A percentile compares a stretch with the other conserved stretches of the same genome.
Evolutionary conservation across 345 rosid species (phyloP).

Genomic region (Aurinia saxatilis): DNA sequence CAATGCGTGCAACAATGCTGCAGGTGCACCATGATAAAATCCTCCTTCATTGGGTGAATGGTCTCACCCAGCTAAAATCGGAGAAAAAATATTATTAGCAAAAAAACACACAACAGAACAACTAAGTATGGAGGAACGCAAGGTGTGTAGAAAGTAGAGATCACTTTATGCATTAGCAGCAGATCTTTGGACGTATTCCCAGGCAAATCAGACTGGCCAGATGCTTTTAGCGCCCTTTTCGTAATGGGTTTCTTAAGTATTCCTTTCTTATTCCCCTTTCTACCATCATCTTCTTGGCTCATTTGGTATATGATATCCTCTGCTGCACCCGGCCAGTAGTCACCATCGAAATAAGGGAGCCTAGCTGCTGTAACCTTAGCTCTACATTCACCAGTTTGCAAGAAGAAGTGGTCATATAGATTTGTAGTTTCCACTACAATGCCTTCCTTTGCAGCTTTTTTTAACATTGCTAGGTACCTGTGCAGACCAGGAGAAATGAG

Average conservation of each 20-base stretch:
- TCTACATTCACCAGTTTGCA: constrained; percentile 73
- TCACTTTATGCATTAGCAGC: constrained; percentile 94
- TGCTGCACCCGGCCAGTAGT: constrained; percentile 99
- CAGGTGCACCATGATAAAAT: constrained; percentile 98
- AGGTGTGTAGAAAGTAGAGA: constrained; percentile 7
- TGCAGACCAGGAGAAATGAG: constrained; percentile 20
- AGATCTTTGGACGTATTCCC: constrained; percentile 87
- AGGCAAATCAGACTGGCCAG: constrained; percentile 89
- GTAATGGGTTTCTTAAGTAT: constrained; percentile 73
- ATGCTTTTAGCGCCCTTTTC: constrained; percentile 95
- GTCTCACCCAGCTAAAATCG: constrained; percentile 91
- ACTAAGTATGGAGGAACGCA: neutral
- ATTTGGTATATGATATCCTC: constrained; percentile 89
- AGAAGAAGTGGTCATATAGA: constrained; percentile 88
- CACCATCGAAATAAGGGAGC: constrained; percentile 99
- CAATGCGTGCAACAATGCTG: constrained; percentile 92
- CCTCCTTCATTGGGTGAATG: constrained; percentile 97
- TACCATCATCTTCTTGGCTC: constrained; percentile 91
- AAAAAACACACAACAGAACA: neutral
- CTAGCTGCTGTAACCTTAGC: constrained; percentile 97
- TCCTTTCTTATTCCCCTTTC: constrained; percentile 87
- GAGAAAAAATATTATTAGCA: neutral
- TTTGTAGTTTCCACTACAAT: constrained; percentile 79
- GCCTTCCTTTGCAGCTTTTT: constrained; percentile 80
- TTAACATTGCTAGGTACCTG: constrained; percentile 91